These are phyloP conservation scores for Aspergillus novofumigatus DNA, from an alignment of 2,329 filamentous ascomycete species.

Conservation along the genomic window DNA sequence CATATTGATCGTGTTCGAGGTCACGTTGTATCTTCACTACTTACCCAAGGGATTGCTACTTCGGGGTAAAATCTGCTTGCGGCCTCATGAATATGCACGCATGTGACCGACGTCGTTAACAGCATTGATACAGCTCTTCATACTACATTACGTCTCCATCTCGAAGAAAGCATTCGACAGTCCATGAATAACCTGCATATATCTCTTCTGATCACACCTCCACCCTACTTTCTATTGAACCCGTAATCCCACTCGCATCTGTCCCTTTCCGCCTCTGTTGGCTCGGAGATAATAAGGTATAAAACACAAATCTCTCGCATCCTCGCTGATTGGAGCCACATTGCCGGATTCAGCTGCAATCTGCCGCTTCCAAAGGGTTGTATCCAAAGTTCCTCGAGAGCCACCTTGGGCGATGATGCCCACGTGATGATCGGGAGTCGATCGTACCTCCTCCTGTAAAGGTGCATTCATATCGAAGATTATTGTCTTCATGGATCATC, in stretches of 20 bases:
- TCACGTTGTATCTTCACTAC: no score
- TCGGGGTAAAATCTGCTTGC: not conserved
- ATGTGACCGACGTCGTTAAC: not conserved
- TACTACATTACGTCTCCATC: not conserved
- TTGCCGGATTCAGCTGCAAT: constrained; percentile 16
- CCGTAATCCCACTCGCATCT: constrained; percentile 57
- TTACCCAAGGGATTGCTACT: no score
- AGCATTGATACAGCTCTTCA: not conserved
- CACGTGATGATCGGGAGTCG: not conserved
- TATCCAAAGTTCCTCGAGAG: constrained; percentile 22
- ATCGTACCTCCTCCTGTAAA: not conserved
- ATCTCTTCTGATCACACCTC: not conserved
- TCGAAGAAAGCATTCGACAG: not conserved
- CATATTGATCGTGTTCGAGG: not conserved
- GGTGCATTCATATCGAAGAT: not conserved
- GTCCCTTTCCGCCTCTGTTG: constrained; percentile 52
- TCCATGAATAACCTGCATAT: not conserved
- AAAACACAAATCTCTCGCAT: constrained; percentile 41
- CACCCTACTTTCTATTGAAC: not conserved
- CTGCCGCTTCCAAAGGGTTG: constrained; percentile 22
- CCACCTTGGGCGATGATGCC: constrained; percentile 12
- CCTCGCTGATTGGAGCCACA: constrained; percentile 11
- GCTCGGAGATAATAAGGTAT: constrained; percentile 55
- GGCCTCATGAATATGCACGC: not conserved
- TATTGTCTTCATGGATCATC: constrained; percentile 9